Percentiles rank a stretch among this genome's conserved stretches.
These are phyloP conservation scores for Brassica balearica DNA, from an alignment of 441 rosid genomes.

Conservation along the genomic window DNA sequence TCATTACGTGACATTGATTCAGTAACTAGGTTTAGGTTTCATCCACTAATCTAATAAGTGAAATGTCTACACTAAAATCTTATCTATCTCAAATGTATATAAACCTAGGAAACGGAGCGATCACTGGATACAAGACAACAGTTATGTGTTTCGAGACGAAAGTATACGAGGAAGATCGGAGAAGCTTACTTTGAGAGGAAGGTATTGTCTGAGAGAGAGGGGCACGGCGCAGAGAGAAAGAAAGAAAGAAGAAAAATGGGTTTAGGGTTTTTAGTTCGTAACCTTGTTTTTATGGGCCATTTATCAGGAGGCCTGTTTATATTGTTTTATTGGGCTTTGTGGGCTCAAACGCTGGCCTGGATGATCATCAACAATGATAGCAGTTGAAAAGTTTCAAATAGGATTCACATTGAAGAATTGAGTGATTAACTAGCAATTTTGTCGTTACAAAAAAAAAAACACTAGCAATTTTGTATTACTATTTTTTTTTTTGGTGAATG, in stretches of 20 bases:
- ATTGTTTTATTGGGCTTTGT: not conserved
- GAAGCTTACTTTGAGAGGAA: conserved; percentile 42
- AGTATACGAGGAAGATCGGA: conserved; percentile 9
- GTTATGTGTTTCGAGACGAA: not conserved
- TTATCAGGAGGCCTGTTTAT: not conserved
- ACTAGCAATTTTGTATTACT: not conserved
- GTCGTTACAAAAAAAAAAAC: too few species aligned
- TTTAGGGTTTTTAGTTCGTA: conserved; percentile 31
- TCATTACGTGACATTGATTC: not conserved
- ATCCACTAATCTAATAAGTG: not conserved
- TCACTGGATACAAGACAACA: not conserved
- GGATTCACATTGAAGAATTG: not conserved
- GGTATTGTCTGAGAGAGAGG: not conserved
- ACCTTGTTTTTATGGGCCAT: not conserved
- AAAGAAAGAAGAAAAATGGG: conserved; percentile 24
- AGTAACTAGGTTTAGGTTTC: not conserved
- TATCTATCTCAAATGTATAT: conserved; percentile 1
- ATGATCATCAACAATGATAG: not conserved
- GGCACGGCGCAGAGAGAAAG: conserved; percentile 26
- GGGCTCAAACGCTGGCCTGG: not conserved
- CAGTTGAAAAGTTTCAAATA: too few species aligned
- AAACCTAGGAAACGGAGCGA: not conserved
- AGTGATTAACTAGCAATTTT: not conserved
- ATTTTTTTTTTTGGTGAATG: not conserved
- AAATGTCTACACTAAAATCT: not conserved